phyloP scores from a whole-genome alignment of 2,329 filamentous ascomycete genomes.

The Verticillium albo-atrum region DNA sequence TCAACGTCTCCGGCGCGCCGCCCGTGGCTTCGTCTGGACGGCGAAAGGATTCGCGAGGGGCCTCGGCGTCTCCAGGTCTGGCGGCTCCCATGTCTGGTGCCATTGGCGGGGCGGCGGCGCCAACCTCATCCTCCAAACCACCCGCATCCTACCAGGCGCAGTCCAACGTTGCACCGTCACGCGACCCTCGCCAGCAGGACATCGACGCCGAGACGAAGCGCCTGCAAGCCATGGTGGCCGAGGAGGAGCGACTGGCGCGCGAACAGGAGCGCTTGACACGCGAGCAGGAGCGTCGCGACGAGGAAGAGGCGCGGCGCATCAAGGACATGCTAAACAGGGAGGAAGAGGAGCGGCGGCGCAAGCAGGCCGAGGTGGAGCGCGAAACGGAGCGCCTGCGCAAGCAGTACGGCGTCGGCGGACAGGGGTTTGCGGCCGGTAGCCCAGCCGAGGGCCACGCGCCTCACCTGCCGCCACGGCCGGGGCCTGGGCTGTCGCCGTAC shows the following conservation, averaged over 20 bases:
- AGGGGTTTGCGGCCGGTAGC: slow-evolving; percentile 25
- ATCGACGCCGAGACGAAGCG: slow-evolving; percentile 76
- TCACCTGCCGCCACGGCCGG: slow-evolving; percentile 20
- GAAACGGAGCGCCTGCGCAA: slow-evolving; percentile 79
- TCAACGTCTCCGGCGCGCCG: slow-evolving; percentile 61
- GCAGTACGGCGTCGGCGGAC: slow-evolving; percentile 58
- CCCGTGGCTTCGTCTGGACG: slow-evolving; percentile 17
- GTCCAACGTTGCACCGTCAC: slow-evolving; percentile 21
- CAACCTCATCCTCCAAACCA: slow-evolving; percentile 12
- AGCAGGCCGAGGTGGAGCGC: slow-evolving; percentile 59
- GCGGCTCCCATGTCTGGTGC: slow-evolving; percentile 35
- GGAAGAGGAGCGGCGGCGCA: slow-evolving; percentile 52
- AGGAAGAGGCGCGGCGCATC: slow-evolving; percentile 46
- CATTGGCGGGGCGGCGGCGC: slow-evolving; percentile 23
- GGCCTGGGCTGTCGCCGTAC: slow-evolving; percentile 3
- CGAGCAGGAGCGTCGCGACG: slow-evolving; percentile 47
- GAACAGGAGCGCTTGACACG: slow-evolving; percentile 45
- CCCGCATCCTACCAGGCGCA: slow-evolving; percentile 11
- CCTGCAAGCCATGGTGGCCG: slow-evolving; percentile 50
- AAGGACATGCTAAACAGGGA: slow-evolving; percentile 64
- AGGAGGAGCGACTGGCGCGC: slow-evolving; percentile 46
- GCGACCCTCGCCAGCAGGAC: slow-evolving; percentile 29
- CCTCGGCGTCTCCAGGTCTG: slow-evolving; percentile 21
- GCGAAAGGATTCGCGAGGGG: slow-evolving; percentile 38
- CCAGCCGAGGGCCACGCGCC: slow-evolving; percentile 6